Evolutionary conservation across 2,329 filamentous ascomycete species (phyloP), one percentile per base, ranked within the genome.

Genomic region (Alternaria sp.): DNA sequence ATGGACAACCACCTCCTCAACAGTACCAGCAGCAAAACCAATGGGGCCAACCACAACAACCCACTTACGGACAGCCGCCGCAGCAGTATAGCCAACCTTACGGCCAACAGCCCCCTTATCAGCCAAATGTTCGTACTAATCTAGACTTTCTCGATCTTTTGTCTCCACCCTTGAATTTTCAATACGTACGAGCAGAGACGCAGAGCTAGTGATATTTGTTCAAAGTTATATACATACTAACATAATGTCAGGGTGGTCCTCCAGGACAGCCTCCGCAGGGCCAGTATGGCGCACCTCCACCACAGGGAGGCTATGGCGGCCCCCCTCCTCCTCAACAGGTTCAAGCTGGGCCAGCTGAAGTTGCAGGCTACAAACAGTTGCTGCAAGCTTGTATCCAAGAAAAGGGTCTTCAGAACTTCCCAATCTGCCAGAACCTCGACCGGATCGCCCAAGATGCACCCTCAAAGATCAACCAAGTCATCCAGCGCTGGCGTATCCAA

Each of bases 321-420:
- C 67, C 70, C 9, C 71, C 72, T 22, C 70, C 75, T 44, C 79
- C 74, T 24, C 78, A 66, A 34, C 75, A 76, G 44, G 76, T 74
- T 26, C 82, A 79, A 58, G 80, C 78, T 11, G 81, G 79, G 16
- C 81, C 83, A n/a, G 81, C 83, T 52, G 82, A 87, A 57, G 73
- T 85, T 30, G 79, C 77, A 32, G 83, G 81, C 11, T 89, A 88
- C 78, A 85, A 86, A 75, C 83, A 86, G 65, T 76, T 86, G 12
- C 76, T 89, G 44, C 80, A 85, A 64, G 74, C 76, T 38, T 84
- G 84, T 5, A 85, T 89, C 66, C 85, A 87, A 69, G 86, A 89
- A 78, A 88, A 88, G 75, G 77, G 81, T 12, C 78, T 89, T 11
- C 84, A 88, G 63, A 73, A 70, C 52, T 88, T 89, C 77, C 85